Percentiles rank a stretch among this genome's conserved stretches.
These are phyloP conservation scores for Przewalskia tangutica DNA, from an alignment of 257 asterid genomes.

Conservation along the genomic window DNA sequence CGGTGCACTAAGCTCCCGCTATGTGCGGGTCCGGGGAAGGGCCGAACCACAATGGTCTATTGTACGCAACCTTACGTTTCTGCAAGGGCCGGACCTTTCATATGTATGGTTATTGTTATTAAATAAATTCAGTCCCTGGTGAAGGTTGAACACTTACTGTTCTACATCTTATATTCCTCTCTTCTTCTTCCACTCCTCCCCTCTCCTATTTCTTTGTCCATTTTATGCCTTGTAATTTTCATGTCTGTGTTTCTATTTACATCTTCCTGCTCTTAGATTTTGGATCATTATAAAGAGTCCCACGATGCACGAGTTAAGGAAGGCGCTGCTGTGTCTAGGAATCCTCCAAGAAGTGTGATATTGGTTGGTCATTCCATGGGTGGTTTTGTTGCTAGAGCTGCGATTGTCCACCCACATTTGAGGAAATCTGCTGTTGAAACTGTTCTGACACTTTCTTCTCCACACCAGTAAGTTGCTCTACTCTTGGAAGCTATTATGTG, in stretches of 20 bases:
- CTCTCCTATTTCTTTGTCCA: neutral
- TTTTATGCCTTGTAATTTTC: neutral
- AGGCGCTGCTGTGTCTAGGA: slow-evolving; percentile 55
- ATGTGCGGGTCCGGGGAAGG: no score
- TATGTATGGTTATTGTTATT: neutral
- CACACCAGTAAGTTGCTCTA: slow-evolving; percentile 68
- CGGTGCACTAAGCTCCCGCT: no score
- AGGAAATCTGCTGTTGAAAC: slow-evolving; percentile 88
- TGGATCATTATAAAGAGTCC: slow-evolving; percentile 77
- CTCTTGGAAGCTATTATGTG: slow-evolving; percentile 9
- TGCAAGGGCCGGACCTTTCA: neutral
- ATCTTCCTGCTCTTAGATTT: slow-evolving; percentile 32
- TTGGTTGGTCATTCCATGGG: slow-evolving; percentile 99
- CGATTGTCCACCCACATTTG: slow-evolving; percentile 73
- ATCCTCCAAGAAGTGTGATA: slow-evolving; percentile 69
- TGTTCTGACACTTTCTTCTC: slow-evolving; percentile 83
- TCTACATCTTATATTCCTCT: neutral
- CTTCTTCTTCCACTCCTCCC: neutral
- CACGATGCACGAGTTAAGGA: slow-evolving; percentile 49
- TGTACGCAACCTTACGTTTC: no score
- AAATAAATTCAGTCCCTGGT: neutral
- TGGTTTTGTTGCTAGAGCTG: slow-evolving; percentile 99
- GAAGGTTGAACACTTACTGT: neutral
- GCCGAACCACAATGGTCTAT: no score
- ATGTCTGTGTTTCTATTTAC: neutral